Evolutionary conservation across 2,329 filamentous ascomycete species (phyloP).

Genomic region (Botryotinia narcissicola): DNA sequence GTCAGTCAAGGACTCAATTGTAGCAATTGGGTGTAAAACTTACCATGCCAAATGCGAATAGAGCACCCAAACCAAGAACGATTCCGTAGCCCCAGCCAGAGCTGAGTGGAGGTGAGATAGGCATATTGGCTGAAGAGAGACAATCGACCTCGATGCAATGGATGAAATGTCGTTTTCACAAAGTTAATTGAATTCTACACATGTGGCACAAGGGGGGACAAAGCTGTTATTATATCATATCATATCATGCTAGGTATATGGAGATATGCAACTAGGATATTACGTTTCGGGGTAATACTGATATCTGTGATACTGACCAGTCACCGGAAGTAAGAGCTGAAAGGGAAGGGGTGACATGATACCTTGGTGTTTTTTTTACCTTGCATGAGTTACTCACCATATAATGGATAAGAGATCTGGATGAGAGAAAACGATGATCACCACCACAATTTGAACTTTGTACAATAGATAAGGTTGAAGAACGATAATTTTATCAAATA

Average conservation of each 20-base stretch:
- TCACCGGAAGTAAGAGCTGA: not conserved
- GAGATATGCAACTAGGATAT: not conserved
- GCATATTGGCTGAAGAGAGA: slow-evolving; percentile 28
- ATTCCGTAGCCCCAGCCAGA: slow-evolving; percentile 61
- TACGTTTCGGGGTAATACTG: not conserved
- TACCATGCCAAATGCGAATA: slow-evolving; percentile 64
- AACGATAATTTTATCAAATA: slow-evolving; percentile 17
- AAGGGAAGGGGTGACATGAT: not conserved
- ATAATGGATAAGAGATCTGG: not conserved
- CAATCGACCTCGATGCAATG: not conserved
- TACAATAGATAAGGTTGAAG: slow-evolving; percentile 9
- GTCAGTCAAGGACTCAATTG: not conserved
- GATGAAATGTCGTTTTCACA: not conserved
- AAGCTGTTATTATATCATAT: slow-evolving; percentile 12
- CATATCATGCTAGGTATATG: slow-evolving; percentile 4
- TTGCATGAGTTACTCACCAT: not conserved
- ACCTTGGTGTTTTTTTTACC: not conserved
- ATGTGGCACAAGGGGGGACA: not conserved
- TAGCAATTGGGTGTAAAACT: slow-evolving; percentile 18
- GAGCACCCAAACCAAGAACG: slow-evolving; percentile 57
- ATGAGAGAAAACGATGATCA: not conserved
- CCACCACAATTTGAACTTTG: not conserved
- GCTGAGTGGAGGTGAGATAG: slow-evolving; percentile 37
- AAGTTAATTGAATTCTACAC: not conserved
- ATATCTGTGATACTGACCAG: slow-evolving; percentile 8